Base-by-base conservation (phyloP, 345 rosid genomes). In the Mallotus nudiflorus region DNA sequence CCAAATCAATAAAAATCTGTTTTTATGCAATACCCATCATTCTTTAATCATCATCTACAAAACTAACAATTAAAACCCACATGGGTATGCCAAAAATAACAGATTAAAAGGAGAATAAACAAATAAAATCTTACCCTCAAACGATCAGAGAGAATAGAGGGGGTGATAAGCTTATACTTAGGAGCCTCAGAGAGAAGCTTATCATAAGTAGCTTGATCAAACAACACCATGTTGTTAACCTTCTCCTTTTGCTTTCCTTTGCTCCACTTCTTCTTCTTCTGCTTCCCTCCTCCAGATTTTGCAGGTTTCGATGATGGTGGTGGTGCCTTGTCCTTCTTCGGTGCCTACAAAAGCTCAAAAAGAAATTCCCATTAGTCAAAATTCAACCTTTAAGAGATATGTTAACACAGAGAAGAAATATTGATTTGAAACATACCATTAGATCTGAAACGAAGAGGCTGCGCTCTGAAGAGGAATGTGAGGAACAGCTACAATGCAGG, bases 291-390 rank as follows among this genome's bases (percentile, higher is more conserved):
- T 29, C 87, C 87, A 1, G 87, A 81, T 53, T 84, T 84, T 3
- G 85, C 87, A 25, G 87, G 87, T 74, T 84, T 84, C 0, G 87
- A 84, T 19, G 87, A 84, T 57, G 83, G 83, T 18, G 87, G 85
- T 0, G 87, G 87, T 18, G 81, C 87, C 72, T 81, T 81, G 0
- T 78, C 87, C 85, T 84, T 84, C 82, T 84, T 84, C 7, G 87
- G 87, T 40, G 87, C 87, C 87, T 84, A 29, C 14, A 61, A 52
- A 22, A 52, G 29, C 22, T 39, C 9, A 39, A 42, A 42, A 8
- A 33, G 4, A 33, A 33, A 42, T 42, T 29, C n/a, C 22, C 62
- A 57, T 16, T 13, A 2, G 16, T 15, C 9, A 55, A 16, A 31
- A 29, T 16, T 42, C 6, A 42, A 4, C 14, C 8, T 27, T 28